Percentiles rank a stretch among this genome's conserved stretches.
Conservation (phyloP, 1,284 basidiomycete species). For the Baeospora myosura region DNA sequence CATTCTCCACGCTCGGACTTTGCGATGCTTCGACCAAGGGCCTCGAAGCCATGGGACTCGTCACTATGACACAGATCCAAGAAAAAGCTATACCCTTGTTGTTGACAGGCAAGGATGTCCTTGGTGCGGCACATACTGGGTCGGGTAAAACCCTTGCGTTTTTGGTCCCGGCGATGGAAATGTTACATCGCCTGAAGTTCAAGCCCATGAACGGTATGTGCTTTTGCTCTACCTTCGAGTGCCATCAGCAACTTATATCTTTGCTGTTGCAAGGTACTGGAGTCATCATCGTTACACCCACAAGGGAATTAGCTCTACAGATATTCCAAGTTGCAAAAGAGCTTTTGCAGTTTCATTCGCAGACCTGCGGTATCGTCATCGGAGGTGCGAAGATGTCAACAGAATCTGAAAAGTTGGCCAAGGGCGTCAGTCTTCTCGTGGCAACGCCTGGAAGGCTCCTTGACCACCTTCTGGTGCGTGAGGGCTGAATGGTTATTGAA, state of each 20-base stretch:
- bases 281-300: conserved; percentile 91
- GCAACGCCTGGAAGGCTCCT: conserved; percentile 90
- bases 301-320: conserved; percentile 92
- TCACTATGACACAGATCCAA: conserved; percentile 93
- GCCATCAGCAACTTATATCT: not conserved
- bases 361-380: conserved; percentile 97
- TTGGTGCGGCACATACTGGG: conserved; percentile 96
- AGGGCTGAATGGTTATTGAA: not conserved
- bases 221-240: not conserved
- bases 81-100: conserved; percentile 92
- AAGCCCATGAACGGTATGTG: conserved; percentile 88
- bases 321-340: conserved; percentile 98
- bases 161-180: conserved; percentile 90
- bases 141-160: conserved; percentile 97
- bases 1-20: conserved; percentile 77
- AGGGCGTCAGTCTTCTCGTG: conserved; percentile 93
- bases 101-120: conserved; percentile 93
- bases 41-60: conserved; percentile 84
- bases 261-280: conserved; percentile 71
- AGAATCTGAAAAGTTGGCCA: conserved; percentile 90
- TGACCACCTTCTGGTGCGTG: conserved; percentile 83
- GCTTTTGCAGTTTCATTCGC: conserved; percentile 92
- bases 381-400: conserved; percentile 92
- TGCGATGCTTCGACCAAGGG: conserved; percentile 70
- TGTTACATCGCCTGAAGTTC: conserved; percentile 90